These are phyloP conservation scores for Arctium minus DNA, from an alignment of 129 eudicot genomes.

Conservation along the genomic window DNA sequence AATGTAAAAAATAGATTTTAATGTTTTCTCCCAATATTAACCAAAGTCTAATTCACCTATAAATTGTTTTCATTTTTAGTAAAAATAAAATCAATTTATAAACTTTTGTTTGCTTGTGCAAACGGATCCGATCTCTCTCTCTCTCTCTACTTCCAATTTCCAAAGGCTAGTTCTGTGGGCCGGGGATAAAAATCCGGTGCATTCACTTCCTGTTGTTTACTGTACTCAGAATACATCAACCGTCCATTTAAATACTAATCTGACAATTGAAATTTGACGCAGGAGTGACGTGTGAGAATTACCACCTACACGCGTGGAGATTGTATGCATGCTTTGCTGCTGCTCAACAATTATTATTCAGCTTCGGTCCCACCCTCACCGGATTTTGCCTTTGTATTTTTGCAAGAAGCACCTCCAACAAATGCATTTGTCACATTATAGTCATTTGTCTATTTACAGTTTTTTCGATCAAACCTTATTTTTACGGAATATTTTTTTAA, in stretches of 20 bases:
- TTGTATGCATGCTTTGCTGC: slow-evolving; percentile 21
- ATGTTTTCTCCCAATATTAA: too few species aligned
- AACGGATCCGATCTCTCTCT: too few species aligned
- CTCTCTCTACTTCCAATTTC: too few species aligned
- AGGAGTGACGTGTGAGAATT: slow-evolving; percentile 9
- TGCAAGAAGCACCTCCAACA: background rate
- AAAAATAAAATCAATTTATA: too few species aligned
- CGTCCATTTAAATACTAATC: slow-evolving; percentile 1
- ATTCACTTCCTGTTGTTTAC: background rate
- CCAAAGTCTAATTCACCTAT: too few species aligned
- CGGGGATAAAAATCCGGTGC: too few species aligned
- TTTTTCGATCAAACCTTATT: background rate
- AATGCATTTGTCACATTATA: background rate
- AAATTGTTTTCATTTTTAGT: too few species aligned
- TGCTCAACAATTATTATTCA: background rate
- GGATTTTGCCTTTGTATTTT: background rate
- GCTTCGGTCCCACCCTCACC: background rate
- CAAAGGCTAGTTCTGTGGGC: too few species aligned
- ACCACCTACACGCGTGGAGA: slow-evolving; percentile 14
- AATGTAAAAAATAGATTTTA: too few species aligned
- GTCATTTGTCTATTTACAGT: background rate
- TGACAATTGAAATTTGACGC: background rate
- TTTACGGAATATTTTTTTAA: background rate
- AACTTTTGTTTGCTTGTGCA: too few species aligned
- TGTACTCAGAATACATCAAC: background rate